Evolutionary conservation across 225 moss, liverwort and hornwort species (phyloP), one percentile per base, ranked within the genome.

Genomic region (Ulota crispa): DNA sequence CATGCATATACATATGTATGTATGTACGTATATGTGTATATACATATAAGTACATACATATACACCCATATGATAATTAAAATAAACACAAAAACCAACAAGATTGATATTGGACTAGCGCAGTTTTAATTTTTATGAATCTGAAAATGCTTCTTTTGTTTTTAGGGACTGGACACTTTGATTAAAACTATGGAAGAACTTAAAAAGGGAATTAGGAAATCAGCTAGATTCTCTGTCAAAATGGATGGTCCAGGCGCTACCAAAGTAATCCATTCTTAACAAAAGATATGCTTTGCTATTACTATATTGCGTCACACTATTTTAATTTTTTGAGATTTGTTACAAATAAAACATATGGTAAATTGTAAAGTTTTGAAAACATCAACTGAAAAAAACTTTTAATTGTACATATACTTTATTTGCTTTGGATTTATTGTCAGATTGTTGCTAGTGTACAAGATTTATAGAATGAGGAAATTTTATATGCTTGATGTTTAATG

Each of bases 101-200:
- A 50, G 50, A 50, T 1, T 16, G 15, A 16, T 18, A 6, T 18
- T 50, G 4, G 15, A 18, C 64, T 8, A 3, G 15, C 14, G 5
- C 14, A 12, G 3, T 16, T 78, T 15, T 50, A 1, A 39, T 61
- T 39, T 27, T 15, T 4, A 10, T 3, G 2, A 47, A 5, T 6
- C 10, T 47, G n/a, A 39, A 0, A 21, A 36, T 54, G 0, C 26
- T 31, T 11, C 1, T 61, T 2, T 18, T n/a, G 4, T 26, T 1
- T 0, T 0, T 3, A 83, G 90, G 85, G 81, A 4, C 79, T 86
- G 53, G 83, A 86, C 76, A 79, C 27, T 78, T 81, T 89, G 32
- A 21, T 83, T 24, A 89, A 72, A 79, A 39, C 77, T 59, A 84
- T 92, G 74, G 89, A 89, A 55, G 92, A 92, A 14, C 2, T 92